Evolutionary conservation across 495 filamentous ascomycete genomes (phyloP).

Genomic region (Xeromyces bisporus): DNA sequence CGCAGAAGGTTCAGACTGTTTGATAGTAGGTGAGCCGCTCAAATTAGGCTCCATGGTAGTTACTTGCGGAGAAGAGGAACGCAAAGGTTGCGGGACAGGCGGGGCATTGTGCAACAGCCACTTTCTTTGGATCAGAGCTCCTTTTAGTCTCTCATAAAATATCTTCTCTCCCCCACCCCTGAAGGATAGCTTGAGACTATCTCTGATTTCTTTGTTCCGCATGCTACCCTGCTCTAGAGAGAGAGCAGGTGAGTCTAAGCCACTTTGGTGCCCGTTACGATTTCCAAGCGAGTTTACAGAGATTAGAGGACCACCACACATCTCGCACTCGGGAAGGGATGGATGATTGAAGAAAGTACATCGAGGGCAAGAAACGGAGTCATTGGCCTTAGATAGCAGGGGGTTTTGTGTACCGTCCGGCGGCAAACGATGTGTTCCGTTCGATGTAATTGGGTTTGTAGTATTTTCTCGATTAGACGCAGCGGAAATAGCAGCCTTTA

Average conservation of each 20-base stretch:
- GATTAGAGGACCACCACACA: slow-evolving; percentile 64
- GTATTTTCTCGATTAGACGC: slow-evolving; percentile 42
- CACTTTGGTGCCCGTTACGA: slow-evolving; percentile 14
- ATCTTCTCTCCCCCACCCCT: slow-evolving; percentile 74
- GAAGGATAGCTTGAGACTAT: slow-evolving; percentile 83
- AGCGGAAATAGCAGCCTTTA: slow-evolving; percentile 68
- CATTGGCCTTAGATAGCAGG: no score
- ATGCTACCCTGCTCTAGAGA: slow-evolving; percentile 25
- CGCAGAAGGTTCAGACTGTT: slow-evolving; percentile 37
- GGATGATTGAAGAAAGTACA: slow-evolving; percentile 94
- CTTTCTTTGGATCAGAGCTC: slow-evolving; percentile 78
- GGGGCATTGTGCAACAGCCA: slow-evolving; percentile 90
- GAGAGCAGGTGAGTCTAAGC: slow-evolving; percentile 68
- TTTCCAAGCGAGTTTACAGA: slow-evolving; percentile 8
- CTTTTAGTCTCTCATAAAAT: slow-evolving; percentile 78
- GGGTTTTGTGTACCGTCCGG: no score
- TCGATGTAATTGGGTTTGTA: no score
- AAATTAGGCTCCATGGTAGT: slow-evolving; percentile 6
- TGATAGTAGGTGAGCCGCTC: slow-evolving; percentile 9
- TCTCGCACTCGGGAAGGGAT: slow-evolving; percentile 70
- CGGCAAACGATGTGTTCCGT: no score
- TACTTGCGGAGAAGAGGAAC: slow-evolving; percentile 10
- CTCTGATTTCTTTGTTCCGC: slow-evolving; percentile 38
- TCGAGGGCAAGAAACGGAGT: slow-evolving; percentile 47
- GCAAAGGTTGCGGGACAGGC: slow-evolving; percentile 57